Evolutionary conservation across 768 basidiomycete species (phyloP).

Genomic region (Boletus subparvulus): DNA sequence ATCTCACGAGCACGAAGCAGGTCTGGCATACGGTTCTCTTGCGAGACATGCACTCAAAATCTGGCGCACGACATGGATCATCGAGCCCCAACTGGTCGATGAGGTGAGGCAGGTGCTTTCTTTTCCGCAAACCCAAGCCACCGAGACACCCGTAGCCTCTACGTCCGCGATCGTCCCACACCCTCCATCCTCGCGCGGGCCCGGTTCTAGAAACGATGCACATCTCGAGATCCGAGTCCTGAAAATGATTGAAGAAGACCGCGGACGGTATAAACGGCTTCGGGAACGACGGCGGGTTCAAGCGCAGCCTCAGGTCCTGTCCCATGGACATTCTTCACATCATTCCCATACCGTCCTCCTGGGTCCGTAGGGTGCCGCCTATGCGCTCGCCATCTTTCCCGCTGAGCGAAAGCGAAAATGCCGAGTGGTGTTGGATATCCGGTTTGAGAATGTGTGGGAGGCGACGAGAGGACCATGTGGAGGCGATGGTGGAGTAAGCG

Average conservation of each 20-base stretch:
- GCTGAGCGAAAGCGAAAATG: too few relatives aligned
- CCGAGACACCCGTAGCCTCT: constrained; percentile 16
- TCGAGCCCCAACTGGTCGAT: constrained; percentile 77
- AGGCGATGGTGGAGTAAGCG: too few relatives aligned
- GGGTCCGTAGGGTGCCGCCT: too few relatives aligned
- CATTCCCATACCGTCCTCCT: background rate
- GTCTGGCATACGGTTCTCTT: constrained; percentile 38
- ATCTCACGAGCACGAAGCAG: constrained; percentile 84
- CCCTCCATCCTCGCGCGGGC: background rate
- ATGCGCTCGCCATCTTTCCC: too few relatives aligned
- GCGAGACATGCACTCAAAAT: constrained; percentile 52
- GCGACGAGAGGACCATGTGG: too few relatives aligned
- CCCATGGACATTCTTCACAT: background rate
- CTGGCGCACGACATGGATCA: constrained; percentile 80
- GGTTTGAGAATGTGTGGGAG: too few relatives aligned
- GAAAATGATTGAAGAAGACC: constrained; percentile 87
- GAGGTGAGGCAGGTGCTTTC: constrained; percentile 59
- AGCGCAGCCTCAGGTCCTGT: constrained; percentile 49
- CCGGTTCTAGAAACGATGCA: too few relatives aligned
- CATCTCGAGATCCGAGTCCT: constrained; percentile 47
- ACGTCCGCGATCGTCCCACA: constrained; percentile 23
- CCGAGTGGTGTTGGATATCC: too few relatives aligned
- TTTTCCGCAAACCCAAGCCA: constrained; percentile 36
- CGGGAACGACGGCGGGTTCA: constrained; percentile 71
- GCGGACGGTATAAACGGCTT: constrained; percentile 81